phyloP scores from a whole-genome alignment of 2,329 filamentous ascomycete genomes.

The Microascus cirrosus region DNA sequence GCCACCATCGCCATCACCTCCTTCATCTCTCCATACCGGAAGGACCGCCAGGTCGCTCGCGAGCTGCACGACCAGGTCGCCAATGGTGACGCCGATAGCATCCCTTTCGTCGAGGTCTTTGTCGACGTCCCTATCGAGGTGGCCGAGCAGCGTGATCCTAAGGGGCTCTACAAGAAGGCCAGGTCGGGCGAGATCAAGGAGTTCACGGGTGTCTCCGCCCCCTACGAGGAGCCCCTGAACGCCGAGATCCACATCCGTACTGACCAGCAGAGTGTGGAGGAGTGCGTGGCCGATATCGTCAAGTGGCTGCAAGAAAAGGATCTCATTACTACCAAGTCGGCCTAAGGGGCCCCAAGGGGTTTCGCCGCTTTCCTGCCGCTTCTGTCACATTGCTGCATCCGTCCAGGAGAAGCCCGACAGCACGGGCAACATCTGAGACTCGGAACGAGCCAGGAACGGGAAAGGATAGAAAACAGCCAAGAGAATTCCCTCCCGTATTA shows the following conservation, averaged over 20 bases:
- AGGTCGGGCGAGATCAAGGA: slow-evolving; percentile 89
- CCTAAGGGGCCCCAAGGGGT: not conserved
- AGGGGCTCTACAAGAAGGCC: slow-evolving; percentile 97
- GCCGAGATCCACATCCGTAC: slow-evolving; percentile 84
- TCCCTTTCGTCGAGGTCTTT: slow-evolving; percentile 89
- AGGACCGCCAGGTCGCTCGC: slow-evolving; percentile 74
- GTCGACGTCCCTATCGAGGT: slow-evolving; percentile 86
- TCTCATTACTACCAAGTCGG: slow-evolving; percentile 6
- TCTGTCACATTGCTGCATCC: not conserved
- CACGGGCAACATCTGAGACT: too few relatives aligned
- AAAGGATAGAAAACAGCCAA: not conserved
- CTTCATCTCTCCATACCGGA: slow-evolving; percentile 92
- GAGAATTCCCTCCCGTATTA: not conserved
- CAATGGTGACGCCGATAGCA: slow-evolving; percentile 32
- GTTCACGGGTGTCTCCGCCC: slow-evolving; percentile 90
- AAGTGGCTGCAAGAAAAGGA: slow-evolving; percentile 65
- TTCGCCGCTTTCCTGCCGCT: not conserved
- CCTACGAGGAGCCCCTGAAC: slow-evolving; percentile 80
- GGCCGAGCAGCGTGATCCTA: slow-evolving; percentile 90
- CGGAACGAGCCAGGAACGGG: not conserved
- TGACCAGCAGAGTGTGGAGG: slow-evolving; percentile 72
- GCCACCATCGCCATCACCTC: slow-evolving; percentile 82
- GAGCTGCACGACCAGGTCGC: slow-evolving; percentile 58
- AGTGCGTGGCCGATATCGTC: slow-evolving; percentile 77
- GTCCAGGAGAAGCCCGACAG: not conserved